Conservation (phyloP, 192 early-diverging fungal genomes). For the Backusella circina region DNA sequence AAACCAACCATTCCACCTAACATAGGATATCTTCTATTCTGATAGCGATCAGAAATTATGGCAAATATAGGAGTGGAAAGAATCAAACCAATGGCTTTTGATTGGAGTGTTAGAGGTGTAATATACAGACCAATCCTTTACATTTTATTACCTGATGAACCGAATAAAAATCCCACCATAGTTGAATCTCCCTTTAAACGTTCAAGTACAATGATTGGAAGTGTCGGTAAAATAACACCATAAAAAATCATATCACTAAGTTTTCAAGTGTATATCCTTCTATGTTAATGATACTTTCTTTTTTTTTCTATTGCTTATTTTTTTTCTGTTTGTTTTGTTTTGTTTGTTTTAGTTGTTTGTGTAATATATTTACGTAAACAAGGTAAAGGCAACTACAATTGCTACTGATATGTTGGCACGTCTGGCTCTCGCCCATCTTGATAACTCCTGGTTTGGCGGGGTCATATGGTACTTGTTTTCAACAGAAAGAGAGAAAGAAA, state of each 20-base stretch:
- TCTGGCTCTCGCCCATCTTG: constrained; percentile 30
- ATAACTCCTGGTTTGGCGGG: neutral
- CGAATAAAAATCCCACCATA: constrained; percentile 67
- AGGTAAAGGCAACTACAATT: constrained; percentile 54
- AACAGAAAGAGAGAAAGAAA: neutral
- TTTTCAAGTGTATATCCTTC: neutral
- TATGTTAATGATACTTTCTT: neutral
- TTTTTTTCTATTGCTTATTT: neutral
- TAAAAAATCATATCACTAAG: constrained; percentile 59
- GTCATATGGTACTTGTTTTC: neutral
- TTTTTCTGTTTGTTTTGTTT: neutral
- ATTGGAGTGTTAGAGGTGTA: neutral
- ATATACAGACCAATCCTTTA: neutral
- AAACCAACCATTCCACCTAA: constrained; percentile 64
- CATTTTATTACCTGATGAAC: constrained; percentile 55
- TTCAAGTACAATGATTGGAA: constrained; percentile 65
- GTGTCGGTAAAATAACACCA: constrained; percentile 66
- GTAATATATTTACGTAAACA: constrained; percentile 53
- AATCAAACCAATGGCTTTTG: constrained; percentile 57
- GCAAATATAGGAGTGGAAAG: constrained; percentile 61
- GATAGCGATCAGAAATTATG: constrained; percentile 66
- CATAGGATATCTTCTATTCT: constrained; percentile 73
- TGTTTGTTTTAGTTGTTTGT: no score
- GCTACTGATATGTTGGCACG: constrained; percentile 34
- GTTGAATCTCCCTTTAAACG: constrained; percentile 52